A percentile compares a stretch with the other conserved stretches of the same genome.
Conservation (phyloP, 2,329 filamentous ascomycete genomes). For the Helicocarpus griseus region DNA sequence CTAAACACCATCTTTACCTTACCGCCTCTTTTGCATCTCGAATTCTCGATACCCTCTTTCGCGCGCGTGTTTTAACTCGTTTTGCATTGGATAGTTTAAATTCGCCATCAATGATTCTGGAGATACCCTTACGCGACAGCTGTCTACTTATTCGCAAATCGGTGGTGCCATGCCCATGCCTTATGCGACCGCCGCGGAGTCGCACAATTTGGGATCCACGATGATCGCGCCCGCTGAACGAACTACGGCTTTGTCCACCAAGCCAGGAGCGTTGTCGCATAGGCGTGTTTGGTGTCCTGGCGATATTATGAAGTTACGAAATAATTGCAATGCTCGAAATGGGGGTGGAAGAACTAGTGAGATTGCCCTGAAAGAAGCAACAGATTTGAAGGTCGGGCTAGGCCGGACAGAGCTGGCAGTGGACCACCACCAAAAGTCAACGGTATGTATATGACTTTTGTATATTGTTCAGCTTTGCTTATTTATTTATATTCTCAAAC, state of each 20-base stretch:
- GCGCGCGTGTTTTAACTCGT: neutral
- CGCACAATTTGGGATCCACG: neutral
- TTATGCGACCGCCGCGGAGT: neutral
- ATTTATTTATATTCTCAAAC: neutral
- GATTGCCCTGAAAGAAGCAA: neutral
- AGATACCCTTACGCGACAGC: neutral
- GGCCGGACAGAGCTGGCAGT: neutral
- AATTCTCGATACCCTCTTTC: neutral
- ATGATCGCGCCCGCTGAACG: neutral
- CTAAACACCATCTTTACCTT: too few relatives aligned
- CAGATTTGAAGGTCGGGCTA: neutral
- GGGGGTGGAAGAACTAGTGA: neutral
- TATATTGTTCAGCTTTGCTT: neutral
- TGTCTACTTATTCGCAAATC: neutral
- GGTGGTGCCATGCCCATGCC: neutral
- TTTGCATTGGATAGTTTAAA: neutral
- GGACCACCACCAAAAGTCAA: neutral
- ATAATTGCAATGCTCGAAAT: neutral
- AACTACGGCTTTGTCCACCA: neutral
- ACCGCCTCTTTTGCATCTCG: conserved; percentile 4
- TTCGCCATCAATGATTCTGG: conserved; percentile 2
- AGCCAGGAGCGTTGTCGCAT: neutral
- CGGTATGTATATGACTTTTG: neutral
- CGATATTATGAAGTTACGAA: neutral
- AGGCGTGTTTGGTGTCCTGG: neutral